Evolutionary conservation across 2,329 filamentous ascomycete genomes (phyloP).

Genomic region (Escovopsis sp.): DNA sequence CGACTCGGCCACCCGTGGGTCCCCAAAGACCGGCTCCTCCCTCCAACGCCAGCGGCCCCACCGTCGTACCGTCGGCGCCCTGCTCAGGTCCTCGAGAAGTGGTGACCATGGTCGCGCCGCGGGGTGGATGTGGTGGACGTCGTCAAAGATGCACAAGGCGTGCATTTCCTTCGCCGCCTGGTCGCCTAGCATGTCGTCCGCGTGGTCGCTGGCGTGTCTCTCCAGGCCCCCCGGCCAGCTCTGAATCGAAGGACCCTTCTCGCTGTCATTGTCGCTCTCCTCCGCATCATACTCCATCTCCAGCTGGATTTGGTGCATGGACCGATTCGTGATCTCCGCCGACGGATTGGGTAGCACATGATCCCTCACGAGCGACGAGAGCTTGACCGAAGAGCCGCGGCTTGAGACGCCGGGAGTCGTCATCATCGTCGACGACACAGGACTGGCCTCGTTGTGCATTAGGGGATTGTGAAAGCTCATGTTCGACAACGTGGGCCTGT

Average conservation of each 20-base stretch:
- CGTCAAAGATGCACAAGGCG: slow-evolving; percentile 10
- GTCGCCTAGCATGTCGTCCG: slow-evolving; percentile 3
- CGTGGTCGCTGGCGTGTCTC: slow-evolving; percentile 3
- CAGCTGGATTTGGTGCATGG: slow-evolving; percentile 11
- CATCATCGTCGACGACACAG: slow-evolving; percentile 3
- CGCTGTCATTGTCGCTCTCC: slow-evolving; percentile 8
- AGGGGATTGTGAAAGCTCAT: slow-evolving; percentile 3
- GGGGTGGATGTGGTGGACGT: slow-evolving; percentile 3
- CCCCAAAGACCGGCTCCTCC: slow-evolving; percentile 5
- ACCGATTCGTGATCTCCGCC: slow-evolving; percentile 3
- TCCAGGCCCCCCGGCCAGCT: slow-evolving; percentile 6
- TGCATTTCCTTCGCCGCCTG: slow-evolving; percentile 8
- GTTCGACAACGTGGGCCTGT: neutral
- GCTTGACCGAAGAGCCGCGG: slow-evolving; percentile 4
- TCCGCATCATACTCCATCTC: slow-evolving; percentile 10
- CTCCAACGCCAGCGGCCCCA: slow-evolving; percentile 12
- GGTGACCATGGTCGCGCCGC: slow-evolving; percentile 5
- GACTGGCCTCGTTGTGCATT: slow-evolving; percentile 1
- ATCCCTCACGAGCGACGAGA: slow-evolving; percentile 8
- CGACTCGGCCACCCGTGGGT: slow-evolving; percentile 8
- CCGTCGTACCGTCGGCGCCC: slow-evolving; percentile 4
- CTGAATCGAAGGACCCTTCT: slow-evolving; percentile 5
- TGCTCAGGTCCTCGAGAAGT: slow-evolving; percentile 5
- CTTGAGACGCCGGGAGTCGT: slow-evolving; percentile 1
- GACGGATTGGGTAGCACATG: slow-evolving; percentile 4